Base-by-base conservation (phyloP, 2,329 filamentous ascomycete genomes). In the Sarocladium kiliense region DNA sequence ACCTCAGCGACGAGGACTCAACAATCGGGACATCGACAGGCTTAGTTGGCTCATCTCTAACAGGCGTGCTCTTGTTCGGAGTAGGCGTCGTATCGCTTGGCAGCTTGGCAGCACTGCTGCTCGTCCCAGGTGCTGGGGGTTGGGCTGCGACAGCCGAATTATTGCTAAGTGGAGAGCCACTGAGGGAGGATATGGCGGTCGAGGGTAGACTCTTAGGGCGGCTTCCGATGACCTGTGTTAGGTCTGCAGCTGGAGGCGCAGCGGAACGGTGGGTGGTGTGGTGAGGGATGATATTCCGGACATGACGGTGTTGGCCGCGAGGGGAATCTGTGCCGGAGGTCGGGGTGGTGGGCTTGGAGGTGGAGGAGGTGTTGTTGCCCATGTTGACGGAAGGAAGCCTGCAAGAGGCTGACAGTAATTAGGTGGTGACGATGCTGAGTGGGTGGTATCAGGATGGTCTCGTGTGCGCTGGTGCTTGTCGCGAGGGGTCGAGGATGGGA, bases 171-270 rank as follows among this genome's bases (percentile, higher is more conserved):
- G 77, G 76, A 51, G 75, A 77, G 58, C 71, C 73, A 66, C 70
- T 77, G 56, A 78, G 71, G 57, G 74, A 77, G 53, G 76, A 76
- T 58, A 78, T 72, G 59, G 77, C 74, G 26, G 75, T 77, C 54
- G 75, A 68, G 56, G 78, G 77, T 59, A 77, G 66, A 65, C 73
- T 75, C 63, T 74, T 76, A 56, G 73, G 68, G 9, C 72, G 71
- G 63, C 73, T 74, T 64, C 73, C 71, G 58, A 74, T 74, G 58
- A 49, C 42, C 68, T 83, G 81, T 60, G 82, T 77, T 59, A 82
- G 76, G 53, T 83, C 85, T 54, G 79, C 77, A 70, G 86, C 83
- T 57, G 83, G 83, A 50, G 82, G 81, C 55, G 79, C 82, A 62
- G 77, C 78, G 57, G 77, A 79, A 60, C 80, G 76, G 61, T 81